Evolutionary conservation across 225 moss, liverwort and hornwort genomes (phyloP), one percentile per base, ranked within the genome.

Genomic region (Marchantia paleacea): DNA sequence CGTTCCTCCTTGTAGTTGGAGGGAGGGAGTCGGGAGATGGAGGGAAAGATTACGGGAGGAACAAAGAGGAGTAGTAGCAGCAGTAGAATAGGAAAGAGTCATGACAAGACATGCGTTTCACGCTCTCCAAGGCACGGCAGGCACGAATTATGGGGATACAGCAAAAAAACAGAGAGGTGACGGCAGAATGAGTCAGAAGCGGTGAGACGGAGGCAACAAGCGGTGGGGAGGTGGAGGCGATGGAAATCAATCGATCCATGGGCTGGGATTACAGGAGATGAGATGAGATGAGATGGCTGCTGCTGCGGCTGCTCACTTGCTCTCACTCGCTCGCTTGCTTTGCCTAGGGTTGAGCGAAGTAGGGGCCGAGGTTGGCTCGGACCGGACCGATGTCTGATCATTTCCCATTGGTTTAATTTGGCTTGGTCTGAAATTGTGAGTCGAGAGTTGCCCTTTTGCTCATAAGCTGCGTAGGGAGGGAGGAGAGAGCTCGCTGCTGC

Each of bases 21-120:
- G 39, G 61, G 61, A 61, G 19, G 61, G 61, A 18, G 61, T 61
- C 0, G 61, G 61, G 61, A 20, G 7, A 7, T 18, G 61, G 22
- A 20, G 39, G 39, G 39, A 39, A 61, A 39, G 39, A 39, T 39
- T 39, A 39, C 3, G 61, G 61, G 61, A 61, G 15, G 66, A 22
- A 7, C 25, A 15, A 28, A 1, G 66, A 3, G 22, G 61, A 61
- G 66, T 12, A 67, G 26, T 0, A 67, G 66, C 28, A 30, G 13
- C 10, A 11, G 66, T 67, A 26, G 15, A 39, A 14, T 39, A 49
- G 19, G 66, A 70, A 49, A 24, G 48, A 70, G 70, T 70, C 39
- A 70, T 70, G 70, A 70, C 70, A 47, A 4, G 48, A 39, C 70
- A 70, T 70, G 70, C 47, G 70, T 70, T 70, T 70, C 70, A 48